These are phyloP conservation scores for Rehmannia glutinosa DNA, from an alignment of 257 asterid species.

Conservation along the genomic window DNA sequence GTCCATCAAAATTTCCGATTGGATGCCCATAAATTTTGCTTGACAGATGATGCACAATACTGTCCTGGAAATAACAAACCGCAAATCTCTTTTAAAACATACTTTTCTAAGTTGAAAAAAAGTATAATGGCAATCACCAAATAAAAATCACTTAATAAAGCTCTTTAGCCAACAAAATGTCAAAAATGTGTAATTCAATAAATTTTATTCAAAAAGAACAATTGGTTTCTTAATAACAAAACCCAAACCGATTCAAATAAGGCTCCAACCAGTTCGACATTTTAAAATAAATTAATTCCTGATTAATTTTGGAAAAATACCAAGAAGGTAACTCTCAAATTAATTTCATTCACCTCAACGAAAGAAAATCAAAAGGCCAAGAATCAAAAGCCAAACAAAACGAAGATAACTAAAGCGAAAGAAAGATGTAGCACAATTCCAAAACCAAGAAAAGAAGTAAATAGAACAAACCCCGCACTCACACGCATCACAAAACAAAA, in stretches of 20 bases:
- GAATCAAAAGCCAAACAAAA: slow-evolving; percentile 2
- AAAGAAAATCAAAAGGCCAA: not conserved
- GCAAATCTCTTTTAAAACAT: not conserved
- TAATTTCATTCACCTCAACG: not conserved
- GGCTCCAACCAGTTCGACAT: not conserved
- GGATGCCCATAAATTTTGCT: not conserved
- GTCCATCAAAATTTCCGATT: not conserved
- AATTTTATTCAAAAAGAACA: not conserved
- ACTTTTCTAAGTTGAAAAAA: not conserved
- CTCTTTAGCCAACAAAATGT: not conserved
- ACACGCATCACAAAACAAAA: not conserved
- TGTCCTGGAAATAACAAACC: not conserved
- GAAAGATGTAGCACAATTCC: not conserved
- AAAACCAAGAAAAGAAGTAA: not conserved
- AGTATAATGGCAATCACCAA: not conserved
- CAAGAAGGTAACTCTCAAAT: no score
- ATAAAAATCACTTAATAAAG: not conserved
- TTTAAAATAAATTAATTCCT: not conserved
- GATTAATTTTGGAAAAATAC: no score
- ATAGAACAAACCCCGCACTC: not conserved
- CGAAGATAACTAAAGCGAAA: not conserved
- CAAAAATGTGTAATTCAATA: not conserved
- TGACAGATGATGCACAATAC: not conserved
- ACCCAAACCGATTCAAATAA: not conserved
- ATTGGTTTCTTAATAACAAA: not conserved